phyloP scores from a whole-genome alignment of 345 rosid species.

The Punica granatum region DNA sequence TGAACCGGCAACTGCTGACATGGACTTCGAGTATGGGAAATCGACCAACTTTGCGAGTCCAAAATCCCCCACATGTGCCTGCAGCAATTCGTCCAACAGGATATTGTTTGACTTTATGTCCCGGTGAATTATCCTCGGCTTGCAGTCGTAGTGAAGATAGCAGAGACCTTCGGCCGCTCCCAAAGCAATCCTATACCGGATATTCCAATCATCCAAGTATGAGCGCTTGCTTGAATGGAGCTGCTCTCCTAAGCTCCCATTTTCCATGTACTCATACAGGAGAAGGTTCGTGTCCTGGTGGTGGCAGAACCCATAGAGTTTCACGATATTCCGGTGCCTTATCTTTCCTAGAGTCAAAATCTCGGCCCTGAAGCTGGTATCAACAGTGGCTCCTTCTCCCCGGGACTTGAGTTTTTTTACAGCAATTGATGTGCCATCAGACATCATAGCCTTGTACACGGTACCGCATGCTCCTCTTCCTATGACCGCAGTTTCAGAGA shows the following conservation, averaged over 20 bases:
- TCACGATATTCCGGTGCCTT: slow-evolving; percentile 75
- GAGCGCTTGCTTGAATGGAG: slow-evolving; percentile 37
- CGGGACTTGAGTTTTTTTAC: slow-evolving; percentile 61
- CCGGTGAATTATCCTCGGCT: slow-evolving; percentile 69
- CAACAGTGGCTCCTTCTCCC: slow-evolving; percentile 53
- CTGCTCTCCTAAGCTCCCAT: slow-evolving; percentile 73
- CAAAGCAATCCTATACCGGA: slow-evolving; percentile 55
- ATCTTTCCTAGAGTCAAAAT: slow-evolving; percentile 77
- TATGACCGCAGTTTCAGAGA: slow-evolving; percentile 43
- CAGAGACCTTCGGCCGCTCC: slow-evolving; percentile 82
- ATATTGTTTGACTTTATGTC: slow-evolving; percentile 82
- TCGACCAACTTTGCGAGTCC: slow-evolving; percentile 77
- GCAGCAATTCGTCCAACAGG: slow-evolving; percentile 55
- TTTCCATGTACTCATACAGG: slow-evolving; percentile 66
- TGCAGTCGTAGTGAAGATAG: slow-evolving; percentile 77
- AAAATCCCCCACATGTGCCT: slow-evolving; percentile 88
- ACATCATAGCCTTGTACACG: slow-evolving; percentile 61
- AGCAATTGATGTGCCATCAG: slow-evolving; percentile 54
- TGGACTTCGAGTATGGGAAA: slow-evolving; percentile 64
- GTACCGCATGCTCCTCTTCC: slow-evolving; percentile 87
- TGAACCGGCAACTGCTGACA: slow-evolving; percentile 86
- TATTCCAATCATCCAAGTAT: slow-evolving; percentile 50
- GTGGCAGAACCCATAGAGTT: slow-evolving; percentile 69
- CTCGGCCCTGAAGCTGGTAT: slow-evolving; percentile 68
- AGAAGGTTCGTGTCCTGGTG: slow-evolving; percentile 68